Base-by-base conservation (phyloP, 139 green algal species). In the Nannochloris sp. region DNA sequence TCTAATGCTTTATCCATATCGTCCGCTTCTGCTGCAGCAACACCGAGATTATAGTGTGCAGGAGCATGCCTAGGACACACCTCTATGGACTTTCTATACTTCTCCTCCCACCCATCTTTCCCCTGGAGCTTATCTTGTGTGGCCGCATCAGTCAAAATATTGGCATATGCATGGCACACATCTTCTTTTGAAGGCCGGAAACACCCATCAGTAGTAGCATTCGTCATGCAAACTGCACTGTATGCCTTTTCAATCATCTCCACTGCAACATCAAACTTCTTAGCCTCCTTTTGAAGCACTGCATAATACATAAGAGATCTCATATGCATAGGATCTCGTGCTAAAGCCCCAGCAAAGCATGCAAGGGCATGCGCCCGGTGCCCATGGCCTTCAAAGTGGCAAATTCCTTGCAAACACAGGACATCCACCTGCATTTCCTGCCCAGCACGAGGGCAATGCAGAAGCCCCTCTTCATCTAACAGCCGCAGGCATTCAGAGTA, bases 141-240 rank as follows among this genome's bases (percentile, higher is more conserved):
- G 48, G 82, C 90, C 8, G 93, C n/a, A 67, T 96, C 90, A 14
- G 82, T 96, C 3, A 95, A 77, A 36, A 88, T 79, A 10, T 83
- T 70, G 3, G 88, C 90, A 56, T 94, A 74, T 13, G 70, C 78
- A 30, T 88, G 25, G 20, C 25, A 30, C 17, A 37, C 20, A 59
- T 30, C 6, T 31, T 29, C 12, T 30, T 14, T 59, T 31, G 50
- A 59, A 0, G 23, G 33, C 33, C 33, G 33, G 11, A 64, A 17
- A 45, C 36, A 37, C 12, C 33, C 26, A 31, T 56, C 33, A 26
- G 4, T 26, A 26, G 4, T 26, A 28, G 17, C 60, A 44, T 79
- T 66, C 8, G 65, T 62, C 45, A 68, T 61, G 0, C 29, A 20
- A 3, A 8, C 37, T 3, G 79, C 31, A 30, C 69, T 56, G 28